Evolutionary conservation across 176 grass and related monocot genomes (phyloP), one percentile per base, ranked within the genome.

Genomic region (Pontederia paniculata): DNA sequence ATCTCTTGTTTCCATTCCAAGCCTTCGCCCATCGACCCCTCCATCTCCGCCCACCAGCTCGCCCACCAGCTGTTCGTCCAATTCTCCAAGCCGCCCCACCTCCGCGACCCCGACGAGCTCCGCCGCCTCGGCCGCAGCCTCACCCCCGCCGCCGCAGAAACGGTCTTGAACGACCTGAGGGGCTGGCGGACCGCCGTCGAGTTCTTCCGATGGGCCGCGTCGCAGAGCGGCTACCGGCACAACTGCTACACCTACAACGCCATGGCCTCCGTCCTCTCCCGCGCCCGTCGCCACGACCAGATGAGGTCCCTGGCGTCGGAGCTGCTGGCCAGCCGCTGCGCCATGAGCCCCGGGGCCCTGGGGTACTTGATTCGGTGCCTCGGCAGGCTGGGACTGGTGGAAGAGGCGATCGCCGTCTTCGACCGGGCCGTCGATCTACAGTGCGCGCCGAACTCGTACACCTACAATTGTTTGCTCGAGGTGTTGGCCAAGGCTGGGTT

Each of bases 161-260:
- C 48, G 12, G 72, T 97, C 41, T 55, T 90, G 23, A 62, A 76
- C n/a, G 61, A 61, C 25, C 76, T 90, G 53, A 70, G 70, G 0
- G 62, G 66, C 55, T 97, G 83, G 86, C 76, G 67, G 55, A 58
- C 84, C 11, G 77, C 93, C 5, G 74, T 79, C 9, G 83, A 97
- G 63, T 97, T 97, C 77, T 97, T 90, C 57, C 37, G 12, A 55
- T 97, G 80, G 93, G 80, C 80, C 25, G 55, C 70, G 9, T 54
- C 37, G 56, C 86, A 77, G 76, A 77, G 62, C 25, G 74, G 71
- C 10, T 97, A 84, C 80, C 78, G 70, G 71, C 93, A 90, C 69
- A 84, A 66, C 52, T 90, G 83, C 64, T 97, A 97, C 65, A 83
- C 80, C n/a, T 76, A 84, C 72, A 90, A 90, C 50, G 73, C 93